Percentiles rank a stretch among this genome's conserved stretches.
phyloP scores from a whole-genome alignment of 1,139 yeast species.

The Saccharomyces pastorianus region DNA sequence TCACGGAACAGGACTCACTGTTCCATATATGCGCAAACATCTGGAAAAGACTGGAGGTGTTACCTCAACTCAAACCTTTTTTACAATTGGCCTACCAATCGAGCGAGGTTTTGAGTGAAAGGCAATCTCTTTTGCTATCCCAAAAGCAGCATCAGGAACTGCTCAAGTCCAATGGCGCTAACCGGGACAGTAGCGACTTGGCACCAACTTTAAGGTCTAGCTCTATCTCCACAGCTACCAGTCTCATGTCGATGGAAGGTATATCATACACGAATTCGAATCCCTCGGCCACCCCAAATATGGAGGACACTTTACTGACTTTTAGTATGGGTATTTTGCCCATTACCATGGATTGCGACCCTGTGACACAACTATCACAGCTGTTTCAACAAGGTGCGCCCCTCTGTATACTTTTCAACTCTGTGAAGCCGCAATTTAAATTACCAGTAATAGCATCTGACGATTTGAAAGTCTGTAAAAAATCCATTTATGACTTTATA shows the following conservation, averaged over 20 bases:
- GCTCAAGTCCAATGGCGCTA: conserved; percentile 25
- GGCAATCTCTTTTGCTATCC: conserved; percentile 57
- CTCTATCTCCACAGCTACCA: conserved; percentile 21
- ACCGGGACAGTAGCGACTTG: conserved; percentile 17
- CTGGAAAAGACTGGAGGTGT: conserved; percentile 48
- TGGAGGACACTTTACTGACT: conserved; percentile 36
- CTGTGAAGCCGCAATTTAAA: conserved; percentile 36
- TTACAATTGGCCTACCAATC: conserved; percentile 49
- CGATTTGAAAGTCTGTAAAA: conserved; percentile 78
- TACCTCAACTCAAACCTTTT: conserved; percentile 69
- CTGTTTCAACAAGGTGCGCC: conserved; percentile 91
- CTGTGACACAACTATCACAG: conserved; percentile 86
- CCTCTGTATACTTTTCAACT: conserved; percentile 73
- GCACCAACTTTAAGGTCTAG: conserved; percentile 19
- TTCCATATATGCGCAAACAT: conserved; percentile 62
- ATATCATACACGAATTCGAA: conserved; percentile 16
- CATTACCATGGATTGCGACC: conserved; percentile 69
- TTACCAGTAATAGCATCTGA: conserved; percentile 56
- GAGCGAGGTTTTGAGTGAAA: conserved; percentile 64
- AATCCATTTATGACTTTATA: conserved; percentile 83
- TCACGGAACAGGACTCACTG: conserved; percentile 62
- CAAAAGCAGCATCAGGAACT: conserved; percentile 32
- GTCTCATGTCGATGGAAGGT: conserved; percentile 18
- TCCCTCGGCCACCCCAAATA: conserved; percentile 27
- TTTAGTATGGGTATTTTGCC: conserved; percentile 73